Base-by-base conservation (phyloP, 768 basidiomycete species). In the Leccinum disarticulatum region DNA sequence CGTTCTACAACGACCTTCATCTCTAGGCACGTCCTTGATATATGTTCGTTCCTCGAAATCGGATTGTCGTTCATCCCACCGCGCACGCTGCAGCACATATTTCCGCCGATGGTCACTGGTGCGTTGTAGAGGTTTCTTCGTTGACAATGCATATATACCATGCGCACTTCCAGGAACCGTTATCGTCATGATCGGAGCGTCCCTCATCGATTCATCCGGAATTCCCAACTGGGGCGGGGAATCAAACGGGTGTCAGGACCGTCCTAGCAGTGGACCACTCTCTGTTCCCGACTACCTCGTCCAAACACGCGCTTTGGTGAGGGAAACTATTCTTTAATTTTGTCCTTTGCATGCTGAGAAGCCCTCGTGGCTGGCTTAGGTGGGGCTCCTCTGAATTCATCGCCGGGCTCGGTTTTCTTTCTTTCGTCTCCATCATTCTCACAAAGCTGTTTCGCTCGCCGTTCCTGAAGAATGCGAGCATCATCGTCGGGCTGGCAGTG, bases 371-470 rank as follows among this genome's bases (percentile, higher is more conserved):
- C 36, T 27, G n/a, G 30, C 17, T 31, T 38, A 85, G 84, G 6
- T 94, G 89, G 89, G 92, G 90, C 8, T 87, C 87, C 0, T 87
- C 91, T 0, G 82, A 92, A 68, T 91, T 92, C 75, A 88, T 93
- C 22, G 22, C 22, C 51, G 92, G 93, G 4, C 82, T 95, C 27
- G 93, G 93, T 0, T 94, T 95, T 80, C 78, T 94, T 30, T 87
- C 87, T 1, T 94, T 93, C 73, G 66, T 85, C 52, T 79, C 83
- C 10, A 93, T 93, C 65, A 81, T 93, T 65, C 69, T 93, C 28
- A 87, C 87, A 1, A 91, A 94, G 70, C 73, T 93, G n/a, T 91
- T 93, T 63, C 92, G 92, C 7, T 87, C 86, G 3, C 93, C 91
- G 0, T 94, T 95, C 77, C 73, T 95, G 68, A 88, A 89, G 74